A percentile compares a stretch with the other conserved stretches of the same genome.
Conservation (phyloP, 768 basidiomycete genomes). For the Boletus reticulatus region DNA sequence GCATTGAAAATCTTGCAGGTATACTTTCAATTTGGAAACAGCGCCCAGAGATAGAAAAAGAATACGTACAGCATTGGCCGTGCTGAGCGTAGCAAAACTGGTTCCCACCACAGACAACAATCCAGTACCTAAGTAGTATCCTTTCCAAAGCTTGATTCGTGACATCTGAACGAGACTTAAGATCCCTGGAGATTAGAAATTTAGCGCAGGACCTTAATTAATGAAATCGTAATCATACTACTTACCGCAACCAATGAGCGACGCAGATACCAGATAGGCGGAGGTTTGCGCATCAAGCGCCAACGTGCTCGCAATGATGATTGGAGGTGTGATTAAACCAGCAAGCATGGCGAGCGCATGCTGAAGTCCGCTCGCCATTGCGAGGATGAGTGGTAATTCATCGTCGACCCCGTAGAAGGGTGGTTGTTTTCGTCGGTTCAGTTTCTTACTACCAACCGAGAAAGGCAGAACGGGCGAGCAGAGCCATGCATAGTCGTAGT, state of each 20-base stretch:
- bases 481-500: constrained; percentile 76
- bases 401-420: constrained; percentile 77
- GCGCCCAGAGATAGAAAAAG: neutral
- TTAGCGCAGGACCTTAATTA: neutral
- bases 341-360: constrained; percentile 83
- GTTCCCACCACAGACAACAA: constrained; percentile 80
- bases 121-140: constrained; percentile 78
- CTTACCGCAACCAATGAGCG: constrained; percentile 74
- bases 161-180: constrained; percentile 81
- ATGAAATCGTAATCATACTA: neutral
- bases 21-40: neutral
- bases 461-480: constrained; percentile 71
- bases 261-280: constrained; percentile 79
- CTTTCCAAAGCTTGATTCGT: constrained; percentile 53
- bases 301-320: constrained; percentile 68
- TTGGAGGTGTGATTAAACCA: constrained; percentile 80
- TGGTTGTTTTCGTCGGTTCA: constrained; percentile 37
- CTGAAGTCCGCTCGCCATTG: constrained; percentile 70
- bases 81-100: constrained; percentile 75
- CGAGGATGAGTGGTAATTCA: constrained; percentile 69
- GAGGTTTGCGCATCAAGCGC: constrained; percentile 56
- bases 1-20: constrained; percentile 60
- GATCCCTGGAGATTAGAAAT: constrained; percentile 48
- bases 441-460: constrained; percentile 32
- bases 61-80: constrained; percentile 58